Evolutionary conservation across 306 rosid genomes (phyloP), one percentile per base, ranked within the genome.

Genomic region (Comarum palustre): DNA sequence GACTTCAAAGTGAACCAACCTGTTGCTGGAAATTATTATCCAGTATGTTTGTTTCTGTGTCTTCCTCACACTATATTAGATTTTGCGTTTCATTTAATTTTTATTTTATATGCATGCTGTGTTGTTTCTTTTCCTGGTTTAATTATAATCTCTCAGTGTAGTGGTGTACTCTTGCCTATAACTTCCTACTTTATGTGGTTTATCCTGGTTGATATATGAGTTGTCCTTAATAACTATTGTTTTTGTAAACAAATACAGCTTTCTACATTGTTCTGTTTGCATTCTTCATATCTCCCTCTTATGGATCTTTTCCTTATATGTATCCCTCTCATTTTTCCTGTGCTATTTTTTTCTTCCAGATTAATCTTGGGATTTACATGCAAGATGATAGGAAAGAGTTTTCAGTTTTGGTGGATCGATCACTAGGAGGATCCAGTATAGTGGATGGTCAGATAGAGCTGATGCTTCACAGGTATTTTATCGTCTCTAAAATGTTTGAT

Each of bases 11-110:
- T 86, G 69, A 79, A 80, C 80, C 89, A 86, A 78, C 89, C 89
- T 16, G 74, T 80, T 27, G 89, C 89, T 11, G 89, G 89, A 86
- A 86, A 86, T 78, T 86, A 86, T 70, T 86, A 86, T 64, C 89
- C 89, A 9, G 89, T 86, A 78, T 58, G 89, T 64, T 73, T 36
- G 16, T 45, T 69, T 34, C 41, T 70, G 20, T 22, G 2, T 59
- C 54, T 57, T 57, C 75, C 39, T 71, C 74, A 22, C 24, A 38
- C 10, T 36, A 45, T 38, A 15, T 16, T 36, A 45, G 11, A 43
- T 38, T 22, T 47, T 32, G 22, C 31, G 6, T 24, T 55, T 20
- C 6, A 29, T 17, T 4, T 25, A 2, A 5, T 17, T 38, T 42
- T 8, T 67, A n/a, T 71, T 64, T 5, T 4, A n/a, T 71, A 52